Percentiles rank a stretch among this genome's conserved stretches.
These are phyloP conservation scores for Pholiota molesta DNA, from an alignment of 768 basidiomycete species.

Conservation along the genomic window DNA sequence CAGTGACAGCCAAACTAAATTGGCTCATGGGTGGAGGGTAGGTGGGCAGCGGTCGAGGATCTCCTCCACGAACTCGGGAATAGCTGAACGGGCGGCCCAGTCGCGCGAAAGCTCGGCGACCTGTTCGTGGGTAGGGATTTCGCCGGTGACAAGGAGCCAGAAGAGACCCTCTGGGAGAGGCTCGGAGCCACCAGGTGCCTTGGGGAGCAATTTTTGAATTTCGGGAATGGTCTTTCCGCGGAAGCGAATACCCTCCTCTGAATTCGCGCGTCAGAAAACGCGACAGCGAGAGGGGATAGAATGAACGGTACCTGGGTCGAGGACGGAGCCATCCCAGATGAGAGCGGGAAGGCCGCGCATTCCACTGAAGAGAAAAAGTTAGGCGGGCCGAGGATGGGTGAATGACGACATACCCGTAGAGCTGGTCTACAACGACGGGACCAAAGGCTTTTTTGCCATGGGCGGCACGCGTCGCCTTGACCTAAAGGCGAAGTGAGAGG, in stretches of 20 bases:
- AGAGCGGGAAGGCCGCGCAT: conserved; percentile 91
- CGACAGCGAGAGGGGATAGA: neutral
- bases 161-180: conserved; percentile 94
- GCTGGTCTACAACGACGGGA: conserved; percentile 87
- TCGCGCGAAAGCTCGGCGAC: conserved; percentile 85
- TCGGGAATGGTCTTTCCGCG: conserved; percentile 95
- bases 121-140: conserved; percentile 91
- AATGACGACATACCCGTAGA: conserved; percentile 68
- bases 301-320: conserved; percentile 75
- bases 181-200: conserved; percentile 85
- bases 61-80: conserved; percentile 96
- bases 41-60: conserved; percentile 91
- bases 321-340: conserved; percentile 98
- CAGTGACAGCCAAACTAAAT: conserved; percentile 95
- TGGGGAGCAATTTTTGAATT: conserved; percentile 83
- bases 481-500: conserved; percentile 43
- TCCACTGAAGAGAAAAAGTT: conserved; percentile 49
- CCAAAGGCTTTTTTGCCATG: conserved; percentile 96
- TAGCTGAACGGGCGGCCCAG: conserved; percentile 90
- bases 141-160: conserved; percentile 95
- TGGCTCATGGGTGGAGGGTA: conserved; percentile 98
- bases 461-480: conserved; percentile 79
- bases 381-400: conserved; percentile 1
- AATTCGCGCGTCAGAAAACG: conserved; percentile 10
- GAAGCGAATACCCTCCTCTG: conserved; percentile 98